A percentile compares a stretch with the other conserved stretches of the same genome.
These are phyloP conservation scores for Cinnamomum chago DNA, from an alignment of 164 flowering plant species.

Conservation along the genomic window DNA sequence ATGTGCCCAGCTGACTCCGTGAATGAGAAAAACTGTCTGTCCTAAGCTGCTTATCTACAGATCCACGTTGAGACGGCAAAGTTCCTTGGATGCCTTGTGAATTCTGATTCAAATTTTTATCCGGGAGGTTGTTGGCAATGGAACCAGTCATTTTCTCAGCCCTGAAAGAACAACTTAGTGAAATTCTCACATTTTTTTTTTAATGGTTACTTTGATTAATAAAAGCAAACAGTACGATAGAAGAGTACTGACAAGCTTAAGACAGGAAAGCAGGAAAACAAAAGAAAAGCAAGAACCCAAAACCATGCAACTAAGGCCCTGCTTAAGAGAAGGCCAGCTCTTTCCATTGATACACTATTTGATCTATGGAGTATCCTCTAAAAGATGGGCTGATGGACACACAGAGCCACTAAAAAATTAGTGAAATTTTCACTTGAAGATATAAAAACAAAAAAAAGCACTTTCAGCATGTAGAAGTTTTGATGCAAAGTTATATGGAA, in stretches of 20 bases:
- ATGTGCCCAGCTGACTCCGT: slow-evolving; percentile 29
- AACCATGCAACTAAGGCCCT: too few relatives aligned
- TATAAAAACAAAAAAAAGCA: too few relatives aligned
- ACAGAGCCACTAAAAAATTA: not conserved
- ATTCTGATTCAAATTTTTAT: slow-evolving; percentile 20
- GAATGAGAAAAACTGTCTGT: slow-evolving; percentile 23
- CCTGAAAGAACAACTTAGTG: slow-evolving; percentile 31
- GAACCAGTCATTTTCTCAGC: slow-evolving; percentile 17
- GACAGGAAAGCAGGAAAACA: too few relatives aligned
- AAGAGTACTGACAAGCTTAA: not conserved
- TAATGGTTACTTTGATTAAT: too few relatives aligned
- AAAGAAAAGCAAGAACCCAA: too few relatives aligned
- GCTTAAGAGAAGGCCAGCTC: too few relatives aligned
- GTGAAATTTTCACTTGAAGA: not conserved
- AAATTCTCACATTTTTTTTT: not conserved
- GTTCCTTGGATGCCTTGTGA: slow-evolving; percentile 26
- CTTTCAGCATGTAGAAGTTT: not conserved
- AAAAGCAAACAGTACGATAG: not conserved
- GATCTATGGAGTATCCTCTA: too few relatives aligned
- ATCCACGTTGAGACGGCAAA: slow-evolving; percentile 20
- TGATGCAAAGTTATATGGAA: not conserved
- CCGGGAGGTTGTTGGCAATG: slow-evolving; percentile 15
- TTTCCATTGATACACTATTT: too few relatives aligned
- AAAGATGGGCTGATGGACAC: too few relatives aligned
- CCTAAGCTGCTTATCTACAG: slow-evolving; percentile 35